Evolutionary conservation across 257 asterid species (phyloP), one percentile per base, ranked within the genome.

Genomic region (Fraxinus quadrangulata): DNA sequence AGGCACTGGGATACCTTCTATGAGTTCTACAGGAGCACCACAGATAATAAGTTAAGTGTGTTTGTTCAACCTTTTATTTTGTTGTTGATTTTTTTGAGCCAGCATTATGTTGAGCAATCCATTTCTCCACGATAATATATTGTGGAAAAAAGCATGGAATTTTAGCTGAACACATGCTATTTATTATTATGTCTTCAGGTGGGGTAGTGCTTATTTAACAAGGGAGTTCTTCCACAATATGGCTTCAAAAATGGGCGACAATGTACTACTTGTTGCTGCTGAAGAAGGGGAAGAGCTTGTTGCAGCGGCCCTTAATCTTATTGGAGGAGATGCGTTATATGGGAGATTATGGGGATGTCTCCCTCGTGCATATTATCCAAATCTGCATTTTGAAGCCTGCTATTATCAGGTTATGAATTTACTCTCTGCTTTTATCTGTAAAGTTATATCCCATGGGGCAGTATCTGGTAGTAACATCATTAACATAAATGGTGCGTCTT

Each of bases 261-360:
- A 77, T 40, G 98, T 93, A 75, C 87, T 95, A 74, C 98, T 95
- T 78, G 78, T 95, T 40, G 84, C 92, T 69, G 99, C 98, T 9
- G 92, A 95, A 90, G 94, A 93, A 82, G 96, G 87, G 71, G 97
- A 84, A 40, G 90, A 95, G 77, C 81, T 86, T 59, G 94, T 95
- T 14, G 99, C 97, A 67, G 98, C 94, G 37, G 99, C 99, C 59
- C 94, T 95, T 74, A 93, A 95, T 87, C 88, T 95, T 65, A 92
- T 95, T 61, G 99, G 99, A 47, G 99, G 97, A 34, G 93, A 91
- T 78, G 87, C 98, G 17, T 82, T 95, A 72, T 93, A 90, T 23
- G 99, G 99, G 34, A 96, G 98, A 80, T 78, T 95, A 85, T 95
- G 99, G 99, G 99, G 99, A 75, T 95, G 98, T 85, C 96, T 84